phyloP scores from a whole-genome alignment of 768 basidiomycete genomes.

The Neoboletus magnificus region DNA sequence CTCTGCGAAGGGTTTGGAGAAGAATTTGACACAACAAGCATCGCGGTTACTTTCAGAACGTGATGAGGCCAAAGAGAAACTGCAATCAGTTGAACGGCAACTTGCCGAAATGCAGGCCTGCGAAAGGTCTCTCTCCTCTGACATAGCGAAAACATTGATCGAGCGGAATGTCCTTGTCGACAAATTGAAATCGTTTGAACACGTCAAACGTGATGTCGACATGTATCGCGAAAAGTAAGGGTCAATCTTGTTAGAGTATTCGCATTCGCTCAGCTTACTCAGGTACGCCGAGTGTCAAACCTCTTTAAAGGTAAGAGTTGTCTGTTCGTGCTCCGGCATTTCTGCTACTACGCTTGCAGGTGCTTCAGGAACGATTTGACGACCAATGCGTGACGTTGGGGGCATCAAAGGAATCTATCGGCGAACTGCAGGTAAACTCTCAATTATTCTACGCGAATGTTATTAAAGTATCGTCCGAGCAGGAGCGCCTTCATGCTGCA shows the following conservation, averaged over 20 bases:
- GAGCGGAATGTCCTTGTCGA: conserved; percentile 22
- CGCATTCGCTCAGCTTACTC: neutral
- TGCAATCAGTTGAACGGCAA: conserved; percentile 13
- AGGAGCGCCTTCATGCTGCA: conserved; percentile 25
- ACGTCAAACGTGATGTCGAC: conserved; percentile 18
- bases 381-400: conserved; percentile 52
- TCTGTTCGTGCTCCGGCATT: neutral
- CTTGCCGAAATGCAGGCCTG: conserved; percentile 15
- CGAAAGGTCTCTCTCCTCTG: conserved; percentile 16
- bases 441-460: neutral
- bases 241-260: neutral
- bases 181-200: conserved; percentile 19
- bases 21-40: conserved; percentile 23
- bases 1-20: conserved; percentile 21
- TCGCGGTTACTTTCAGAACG: conserved; percentile 25
- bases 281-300: conserved; percentile 22
- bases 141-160: conserved; percentile 12
- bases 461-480: neutral
- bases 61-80: conserved; percentile 18
- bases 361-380: conserved; percentile 59
- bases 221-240: conserved; percentile 27
- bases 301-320: conserved; percentile 22
- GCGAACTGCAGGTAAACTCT: conserved; percentile 45
- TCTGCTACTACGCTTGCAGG: conserved; percentile 24
- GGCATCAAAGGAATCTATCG: conserved; percentile 52